These are phyloP conservation scores for Starmerella etchellsii DNA, from an alignment of 805 yeast genomes.

Conservation along the genomic window DNA sequence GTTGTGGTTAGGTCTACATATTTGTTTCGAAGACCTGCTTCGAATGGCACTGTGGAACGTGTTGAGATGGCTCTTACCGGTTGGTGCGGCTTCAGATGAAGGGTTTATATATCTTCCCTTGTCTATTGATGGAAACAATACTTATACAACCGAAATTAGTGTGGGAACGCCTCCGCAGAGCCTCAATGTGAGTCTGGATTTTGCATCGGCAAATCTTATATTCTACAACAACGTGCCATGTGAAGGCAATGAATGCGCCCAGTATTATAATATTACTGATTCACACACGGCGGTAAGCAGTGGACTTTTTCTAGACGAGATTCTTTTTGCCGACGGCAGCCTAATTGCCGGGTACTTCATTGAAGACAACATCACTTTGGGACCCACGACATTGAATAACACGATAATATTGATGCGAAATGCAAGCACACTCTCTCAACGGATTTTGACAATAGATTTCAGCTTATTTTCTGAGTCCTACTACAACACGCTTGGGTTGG, in stretches of 20 bases:
- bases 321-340: slow-evolving; percentile 6
- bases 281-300: background rate
- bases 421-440: background rate
- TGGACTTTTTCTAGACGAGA: slow-evolving; percentile 1
- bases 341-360: slow-evolving; percentile 9
- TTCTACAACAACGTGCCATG: background rate
- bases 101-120: too few species aligned
- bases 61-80: too few species aligned
- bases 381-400: background rate
- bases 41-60: too few species aligned
- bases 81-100: too few species aligned
- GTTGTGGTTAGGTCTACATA: too few species aligned
- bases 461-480: background rate
- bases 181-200: slow-evolving; percentile 10
- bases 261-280: background rate
- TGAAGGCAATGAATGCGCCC: too few species aligned
- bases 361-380: slow-evolving; percentile 7
- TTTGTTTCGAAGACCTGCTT: too few species aligned
- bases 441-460: background rate
- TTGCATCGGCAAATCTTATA: slow-evolving; percentile 14
- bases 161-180: slow-evolving; percentile 15
- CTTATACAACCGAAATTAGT: slow-evolving; percentile 3
- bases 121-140: background rate
- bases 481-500: slow-evolving; percentile 9
- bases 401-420: background rate